Evolutionary conservation across 2,329 filamentous ascomycete species (phyloP), one percentile per base, ranked within the genome.

Genomic region (Phialophora expanda): DNA sequence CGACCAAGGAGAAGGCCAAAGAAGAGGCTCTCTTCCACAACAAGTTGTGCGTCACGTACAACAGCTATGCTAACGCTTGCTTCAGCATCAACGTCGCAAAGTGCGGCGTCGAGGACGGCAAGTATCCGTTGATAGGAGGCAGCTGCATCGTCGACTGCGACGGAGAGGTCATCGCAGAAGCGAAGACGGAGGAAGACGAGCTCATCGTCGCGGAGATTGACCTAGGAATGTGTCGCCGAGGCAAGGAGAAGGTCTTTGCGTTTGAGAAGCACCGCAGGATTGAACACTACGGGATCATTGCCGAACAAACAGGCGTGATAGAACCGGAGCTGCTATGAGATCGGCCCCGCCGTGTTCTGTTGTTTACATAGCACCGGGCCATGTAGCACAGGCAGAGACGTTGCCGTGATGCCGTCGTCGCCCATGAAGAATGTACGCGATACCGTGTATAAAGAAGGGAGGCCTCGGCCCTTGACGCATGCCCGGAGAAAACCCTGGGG

Each of bases 31-130:
- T 84, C 8, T 84, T 84, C 71, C 83, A 86, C 62, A 83, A 85
- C 66, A 77, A 79, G 56, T 74, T 86, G 22, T 80, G 82, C 8
- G 82, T 84, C 78, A 82, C 85, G 72, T 78, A 79, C 0, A 83
- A 84, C 56, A 82, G 79, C 66, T 85, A 85, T 70, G 83, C 83
- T 72, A 84, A 86, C 69, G 79, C 80, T 7, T 83, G 81, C 62
- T 86, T 83, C 70, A 81, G 79, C 20, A 79, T 86, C 62, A 79
- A 78, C 48, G 78, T 81, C 2, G 83, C 81, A 12, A 81, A 84
- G 62, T 83, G 81, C 41, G 84, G 84, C 3, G 67, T 80, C 5
- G 84, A 85, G 69, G 83, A 85, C 71, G 81, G 81, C n/a, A 78
- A 80, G 66, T 81, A 78, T 67, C 77, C 81, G 59, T 74, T 85